Evolutionary conservation across 2,329 filamentous ascomycete species (phyloP), one percentile per base, ranked within the genome.

Genomic region (Cryphonectria parasitica): DNA sequence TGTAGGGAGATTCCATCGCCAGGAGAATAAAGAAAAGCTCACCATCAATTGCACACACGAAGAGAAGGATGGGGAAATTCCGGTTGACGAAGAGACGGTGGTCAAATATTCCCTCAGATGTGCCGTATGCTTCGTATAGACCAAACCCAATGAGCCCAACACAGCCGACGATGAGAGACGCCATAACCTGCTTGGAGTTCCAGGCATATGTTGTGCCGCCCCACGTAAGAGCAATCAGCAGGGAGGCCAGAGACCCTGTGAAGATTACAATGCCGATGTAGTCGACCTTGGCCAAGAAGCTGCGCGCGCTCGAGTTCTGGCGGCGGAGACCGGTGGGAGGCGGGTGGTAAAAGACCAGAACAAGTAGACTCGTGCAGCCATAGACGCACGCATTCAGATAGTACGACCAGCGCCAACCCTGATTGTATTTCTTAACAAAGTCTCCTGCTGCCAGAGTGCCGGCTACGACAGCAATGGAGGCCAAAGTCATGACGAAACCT

Each of bases 361-460:
- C 69, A 22, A 68, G 22, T 2, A 71, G 22, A 31, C 54, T 39
- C 1, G 65, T 71, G 22, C n/a, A 19, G 17, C 65, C 65, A 10
- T 68, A 71, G 61, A 71, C 54, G 10, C 62, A 65, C 3, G 69
- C 66, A 31, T 71, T 71, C 17, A 71, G 69, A 13, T 71, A 71
- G 39, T 71, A 71, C 11, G 65, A 65, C 69, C 65, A 71, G 15
- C 69, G 41, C 69, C 69, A 71, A 0, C 52, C 67, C 19, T 71
- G 49, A 5, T 68, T 62, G 65, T 67, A 67, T 15, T 31, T 36
- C n/a, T 71, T 71, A 60, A 68, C 69, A n/a, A 71, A 71, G 34
- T 61, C 69, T 10, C 69, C 69, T 5, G 66, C 69, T 28, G 34
- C 69, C 1, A 68, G 43, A 25, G 69, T 71, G 39, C 69, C 69